Conservation (phyloP, 306 rosid genomes). For the Casuarina cunninghamiana region DNA sequence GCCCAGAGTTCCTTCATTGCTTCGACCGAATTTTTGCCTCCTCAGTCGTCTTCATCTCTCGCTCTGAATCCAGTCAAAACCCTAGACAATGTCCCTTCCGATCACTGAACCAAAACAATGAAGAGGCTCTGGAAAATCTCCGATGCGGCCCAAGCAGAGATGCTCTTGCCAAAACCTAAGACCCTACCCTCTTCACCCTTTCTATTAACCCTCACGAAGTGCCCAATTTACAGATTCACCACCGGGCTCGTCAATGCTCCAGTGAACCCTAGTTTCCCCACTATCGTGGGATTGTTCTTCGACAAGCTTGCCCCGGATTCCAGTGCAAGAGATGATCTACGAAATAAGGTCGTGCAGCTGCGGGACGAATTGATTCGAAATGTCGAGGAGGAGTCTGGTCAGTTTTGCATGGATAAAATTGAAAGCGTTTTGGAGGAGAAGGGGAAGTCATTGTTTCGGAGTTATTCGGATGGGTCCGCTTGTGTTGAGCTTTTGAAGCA, state of each 20-base stretch:
- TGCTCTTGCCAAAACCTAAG: slow-evolving; percentile 23
- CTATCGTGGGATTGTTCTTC: slow-evolving; percentile 34
- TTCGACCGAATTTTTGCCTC: too few relatives aligned
- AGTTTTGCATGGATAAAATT: slow-evolving; percentile 9
- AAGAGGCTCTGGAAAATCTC: slow-evolving; percentile 57
- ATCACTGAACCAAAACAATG: slow-evolving; percentile 36
- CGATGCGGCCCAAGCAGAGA: slow-evolving; percentile 39
- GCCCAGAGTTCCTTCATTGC: too few relatives aligned
- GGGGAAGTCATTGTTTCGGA: slow-evolving; percentile 20
- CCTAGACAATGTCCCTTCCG: slow-evolving; percentile 22
- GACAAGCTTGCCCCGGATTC: neutral
- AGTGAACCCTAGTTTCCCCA: neutral
- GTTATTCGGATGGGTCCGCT: slow-evolving; percentile 18
- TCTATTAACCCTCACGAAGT: slow-evolving; percentile 17
- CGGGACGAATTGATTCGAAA: slow-evolving; percentile 35
- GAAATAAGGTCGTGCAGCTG: slow-evolving; percentile 22
- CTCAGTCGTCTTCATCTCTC: neutral
- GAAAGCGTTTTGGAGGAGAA: slow-evolving; percentile 40
- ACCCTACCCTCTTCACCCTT: slow-evolving; percentile 11
- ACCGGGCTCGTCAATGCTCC: slow-evolving; percentile 29
- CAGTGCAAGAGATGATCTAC: slow-evolving; percentile 14
- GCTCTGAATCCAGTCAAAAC: slow-evolving; percentile 22
- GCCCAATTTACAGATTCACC: slow-evolving; percentile 17
- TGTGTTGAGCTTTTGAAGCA: slow-evolving; percentile 49
- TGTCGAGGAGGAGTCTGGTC: slow-evolving; percentile 11